Conservation (phyloP, 257 asterid species). For the Agastache rugosa region DNA sequence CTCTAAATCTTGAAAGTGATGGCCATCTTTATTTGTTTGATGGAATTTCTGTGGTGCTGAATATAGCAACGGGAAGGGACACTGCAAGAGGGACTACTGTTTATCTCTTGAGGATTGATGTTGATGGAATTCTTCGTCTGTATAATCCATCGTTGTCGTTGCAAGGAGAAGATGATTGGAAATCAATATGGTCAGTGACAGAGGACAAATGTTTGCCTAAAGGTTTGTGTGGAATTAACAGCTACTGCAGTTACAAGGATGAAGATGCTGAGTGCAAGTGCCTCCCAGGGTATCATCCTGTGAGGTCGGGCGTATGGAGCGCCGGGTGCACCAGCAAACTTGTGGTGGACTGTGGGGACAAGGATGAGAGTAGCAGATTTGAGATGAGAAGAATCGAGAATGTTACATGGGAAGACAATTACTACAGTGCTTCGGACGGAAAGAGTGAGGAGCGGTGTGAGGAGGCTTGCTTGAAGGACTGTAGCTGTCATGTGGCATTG, state of each 20-base stretch:
- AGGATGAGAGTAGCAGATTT: neutral
- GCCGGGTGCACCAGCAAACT: neutral
- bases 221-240: slow-evolving; percentile 9
- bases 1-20: neutral
- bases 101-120: neutral
- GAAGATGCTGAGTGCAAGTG: neutral
- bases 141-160: neutral
- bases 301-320: too few relatives aligned
- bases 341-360: neutral
- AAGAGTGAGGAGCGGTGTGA: neutral
- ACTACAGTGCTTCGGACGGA: neutral
- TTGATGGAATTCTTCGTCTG: neutral
- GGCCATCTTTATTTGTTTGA: neutral
- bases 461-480: neutral
- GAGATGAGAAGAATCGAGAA: neutral
- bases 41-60: neutral
- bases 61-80: neutral
- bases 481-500: neutral
- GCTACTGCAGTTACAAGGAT: neutral
- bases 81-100: neutral
- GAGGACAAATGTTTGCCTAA: neutral
- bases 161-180: neutral
- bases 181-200: neutral
- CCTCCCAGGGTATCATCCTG: neutral
- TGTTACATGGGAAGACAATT: neutral